Base-by-base conservation (phyloP, 2,329 filamentous ascomycete species). In the Saccharata proteae region DNA sequence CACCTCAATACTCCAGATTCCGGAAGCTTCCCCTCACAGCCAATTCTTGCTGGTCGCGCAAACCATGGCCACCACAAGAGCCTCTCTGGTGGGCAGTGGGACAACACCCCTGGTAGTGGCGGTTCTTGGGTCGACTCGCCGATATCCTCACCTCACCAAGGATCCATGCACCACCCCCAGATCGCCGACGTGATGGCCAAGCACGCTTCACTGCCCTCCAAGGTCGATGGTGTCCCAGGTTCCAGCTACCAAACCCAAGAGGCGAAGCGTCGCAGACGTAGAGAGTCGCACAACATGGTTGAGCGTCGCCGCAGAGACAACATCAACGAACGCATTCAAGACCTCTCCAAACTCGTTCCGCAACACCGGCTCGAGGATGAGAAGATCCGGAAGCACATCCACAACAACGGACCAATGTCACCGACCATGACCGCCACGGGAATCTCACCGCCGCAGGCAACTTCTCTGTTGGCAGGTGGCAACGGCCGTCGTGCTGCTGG, bases 251-350 rank as follows among this genome's bases (percentile, higher is more conserved):
- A 90, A 33, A 79, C 84, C 1, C 85, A 93, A 48, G 90, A 96
- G 54, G 85, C 86, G 47, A 96, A 96, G 71, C 74, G 85, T 45
- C 83, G 88, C 54, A 73, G 86, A 38, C 76, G 90, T 37, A 73
- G 90, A 22, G 90, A 94, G 49, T 96, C 88, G 1, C 90, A 98
- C 62, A 96, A 98, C 52, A 68, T 93, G 22, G 90, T 98, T 8
- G 90, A 98, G 62, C 83, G 90, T 35, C 78, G 90, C 30, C 79
- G 90, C 39, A 76, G 90, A 39, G 90, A 96, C 61, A 96, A 96
- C 52, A 98, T 98, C 65, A 98, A 98, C 45, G 90, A 98, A 58
- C 77, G 90, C 25, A 98, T 98, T 40, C 88, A 96, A 49, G 90
- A 98, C 50, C 70, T 98, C 6, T 93, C 88, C 49, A 83, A 85